Conservation (phyloP, 805 yeast species). For the Zygosaccharomyces pseudorouxii region DNA sequence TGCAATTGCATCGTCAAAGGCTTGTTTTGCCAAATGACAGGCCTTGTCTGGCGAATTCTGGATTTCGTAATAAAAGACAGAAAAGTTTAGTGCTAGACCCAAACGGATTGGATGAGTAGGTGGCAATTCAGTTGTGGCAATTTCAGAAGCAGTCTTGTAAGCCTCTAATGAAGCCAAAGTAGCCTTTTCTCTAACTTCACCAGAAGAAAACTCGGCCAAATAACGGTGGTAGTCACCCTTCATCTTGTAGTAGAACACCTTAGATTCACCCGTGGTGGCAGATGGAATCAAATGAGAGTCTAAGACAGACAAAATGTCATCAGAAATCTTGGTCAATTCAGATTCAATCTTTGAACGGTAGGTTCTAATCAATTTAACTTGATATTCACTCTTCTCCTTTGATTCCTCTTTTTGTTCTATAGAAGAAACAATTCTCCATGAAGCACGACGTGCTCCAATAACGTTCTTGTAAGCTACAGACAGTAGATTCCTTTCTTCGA, state of each 20-base stretch:
- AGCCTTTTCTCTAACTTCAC: conserved; percentile 87
- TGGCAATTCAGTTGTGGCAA: conserved; percentile 93
- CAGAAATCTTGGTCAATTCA: conserved; percentile 89
- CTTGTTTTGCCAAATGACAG: conserved; percentile 97
- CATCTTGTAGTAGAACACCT: conserved; percentile 98
- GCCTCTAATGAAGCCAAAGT: conserved; percentile 91
- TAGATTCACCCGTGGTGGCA: conserved; percentile 95
- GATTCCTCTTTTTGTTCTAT: conserved; percentile 98
- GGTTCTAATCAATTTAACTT: conserved; percentile 83
- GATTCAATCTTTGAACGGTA: conserved; percentile 93
- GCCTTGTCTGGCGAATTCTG: conserved; percentile 98
- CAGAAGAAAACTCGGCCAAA: conserved; percentile 91
- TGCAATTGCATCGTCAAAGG: conserved; percentile 98
- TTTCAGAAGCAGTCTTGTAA: conserved; percentile 92
- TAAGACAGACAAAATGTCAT: conserved; percentile 84
- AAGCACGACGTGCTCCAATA: conserved; percentile 98
- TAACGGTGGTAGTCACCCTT: conserved; percentile 99
- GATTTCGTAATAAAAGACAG: conserved; percentile 97
- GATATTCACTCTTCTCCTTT: conserved; percentile 81
- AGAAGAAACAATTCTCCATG: conserved; percentile 98
- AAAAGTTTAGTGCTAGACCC: conserved; percentile 96
- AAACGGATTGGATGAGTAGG: conserved; percentile 98
- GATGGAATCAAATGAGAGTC: conserved; percentile 87
- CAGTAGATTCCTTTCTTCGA: conserved; percentile 95
- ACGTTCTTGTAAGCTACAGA: conserved; percentile 98